Base-by-base conservation (phyloP, 768 basidiomycete species). In the Coprinopsis marcescibilis region DNA sequence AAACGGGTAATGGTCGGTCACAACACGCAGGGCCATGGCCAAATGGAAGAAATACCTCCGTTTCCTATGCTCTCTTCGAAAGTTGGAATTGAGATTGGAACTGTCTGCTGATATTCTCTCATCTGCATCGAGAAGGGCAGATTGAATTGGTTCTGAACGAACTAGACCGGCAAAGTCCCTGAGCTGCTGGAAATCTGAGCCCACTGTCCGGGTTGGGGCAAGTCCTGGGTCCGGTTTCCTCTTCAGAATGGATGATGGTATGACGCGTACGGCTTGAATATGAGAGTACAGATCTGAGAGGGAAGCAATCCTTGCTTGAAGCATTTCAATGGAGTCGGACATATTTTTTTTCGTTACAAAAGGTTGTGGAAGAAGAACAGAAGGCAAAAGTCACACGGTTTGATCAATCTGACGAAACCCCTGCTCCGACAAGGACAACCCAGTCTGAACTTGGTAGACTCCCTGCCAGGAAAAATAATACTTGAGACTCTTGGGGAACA, bases 51-150 rank as follows among this genome's bases (percentile, higher is more conserved):
- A 50, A 65, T 72, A 81, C 85, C 75, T 75, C 61, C 75, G 72
- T 57, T 78, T 85, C 56, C 76, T 70, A 33, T 60, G 71, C 43
- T 78, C 72, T 50, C 77, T 67, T 45, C 77, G 67, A 21, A 68
- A 57, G 48, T 69, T 64, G 46, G 68, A 59, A 40, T 65, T 66
- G 37, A 85, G 65, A 33, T 75, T 76, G 15, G 65, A 71, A 13
- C 63, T 61, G 60, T 86, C 84, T 23, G 60, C 59, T 24, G 66
- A 60, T 56, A 80, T 73, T 48, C 84, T 84, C 19, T 74, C 71
- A 37, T 64, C 65, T 17, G 83, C 84, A 3, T 67, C 65, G 29
- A 60, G 62, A 44, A 88, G 63, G 2, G 83, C 84, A 0, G 74
- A 66, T 60, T 88, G 85, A 4, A 80, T 69, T 4, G 66, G 64